Conservation (phyloP, 495 filamentous ascomycete species). For the Aspergillus incahuasiensis region DNA sequence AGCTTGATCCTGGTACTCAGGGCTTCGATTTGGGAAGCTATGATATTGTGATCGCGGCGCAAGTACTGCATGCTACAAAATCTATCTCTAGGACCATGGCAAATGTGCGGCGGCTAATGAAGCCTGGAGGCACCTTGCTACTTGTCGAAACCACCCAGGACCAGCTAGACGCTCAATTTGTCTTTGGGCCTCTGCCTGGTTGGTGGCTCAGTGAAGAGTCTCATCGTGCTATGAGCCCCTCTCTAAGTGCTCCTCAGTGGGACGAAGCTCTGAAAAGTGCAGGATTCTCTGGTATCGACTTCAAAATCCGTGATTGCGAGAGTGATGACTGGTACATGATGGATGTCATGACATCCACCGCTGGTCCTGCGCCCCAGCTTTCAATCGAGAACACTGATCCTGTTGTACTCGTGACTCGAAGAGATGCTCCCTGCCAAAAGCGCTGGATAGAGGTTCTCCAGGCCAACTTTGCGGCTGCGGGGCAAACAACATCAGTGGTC, state of each 20-base stretch:
- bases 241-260: constrained; percentile 25
- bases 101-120: constrained; percentile 5
- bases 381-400: neutral
- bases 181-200: constrained; percentile 18
- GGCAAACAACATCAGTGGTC: neutral
- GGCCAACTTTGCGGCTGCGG: neutral
- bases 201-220: constrained; percentile 39
- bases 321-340: constrained; percentile 12
- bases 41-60: constrained; percentile 22
- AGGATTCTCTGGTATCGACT: constrained; percentile 19
- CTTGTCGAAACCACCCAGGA: constrained; percentile 22
- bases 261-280: constrained; percentile 22
- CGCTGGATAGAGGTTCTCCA: neutral
- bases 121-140: constrained; percentile 21
- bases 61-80: constrained; percentile 16
- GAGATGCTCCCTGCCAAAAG: neutral
- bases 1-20: constrained; percentile 7
- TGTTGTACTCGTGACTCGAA: neutral
- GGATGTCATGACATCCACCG: neutral
- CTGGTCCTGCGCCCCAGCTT: neutral
- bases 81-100: constrained; percentile 1
- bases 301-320: constrained; percentile 30
- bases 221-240: constrained; percentile 24
- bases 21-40: constrained; percentile 17
- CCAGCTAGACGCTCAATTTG: neutral